These are phyloP conservation scores for Pseudogymnoascus sp. DNA, from an alignment of 2,329 filamentous ascomycete species.

Conservation along the genomic window DNA sequence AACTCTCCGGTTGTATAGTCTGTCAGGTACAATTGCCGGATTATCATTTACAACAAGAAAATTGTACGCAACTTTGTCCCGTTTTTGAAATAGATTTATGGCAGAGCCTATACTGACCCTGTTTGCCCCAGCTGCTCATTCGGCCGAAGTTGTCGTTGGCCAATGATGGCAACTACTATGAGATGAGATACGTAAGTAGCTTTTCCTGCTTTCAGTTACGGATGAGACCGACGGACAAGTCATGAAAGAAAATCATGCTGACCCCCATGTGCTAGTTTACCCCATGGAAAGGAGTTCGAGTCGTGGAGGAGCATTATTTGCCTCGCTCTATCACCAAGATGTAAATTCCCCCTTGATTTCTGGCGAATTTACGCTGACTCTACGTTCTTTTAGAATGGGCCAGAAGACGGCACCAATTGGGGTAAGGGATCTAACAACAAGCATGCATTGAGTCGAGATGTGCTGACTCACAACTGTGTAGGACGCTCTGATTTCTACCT, in stretches of 20 bases:
- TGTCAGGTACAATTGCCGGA: conserved; percentile 53
- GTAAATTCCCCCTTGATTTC: conserved; percentile 31
- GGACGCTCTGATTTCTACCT: conserved; percentile 36
- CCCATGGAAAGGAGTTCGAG: conserved; percentile 49
- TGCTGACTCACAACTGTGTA: not conserved
- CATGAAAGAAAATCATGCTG: not conserved
- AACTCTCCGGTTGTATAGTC: not conserved
- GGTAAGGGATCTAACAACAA: not conserved
- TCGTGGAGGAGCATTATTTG: conserved; percentile 58
- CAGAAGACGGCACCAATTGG: conserved; percentile 48
- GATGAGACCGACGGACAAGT: not conserved
- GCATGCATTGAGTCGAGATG: not conserved
- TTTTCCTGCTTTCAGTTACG: not conserved
- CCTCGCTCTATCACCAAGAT: conserved; percentile 48
- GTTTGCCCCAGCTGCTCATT: conserved; percentile 40
- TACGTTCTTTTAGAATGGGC: conserved; percentile 24
- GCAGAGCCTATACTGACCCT: not conserved
- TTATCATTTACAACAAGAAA: conserved; percentile 58
- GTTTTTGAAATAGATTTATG: not conserved
- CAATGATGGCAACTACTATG: conserved; percentile 61
- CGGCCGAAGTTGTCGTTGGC: conserved; percentile 65
- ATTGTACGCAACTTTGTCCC: conserved; percentile 39
- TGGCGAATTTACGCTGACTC: not conserved
- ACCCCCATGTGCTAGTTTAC: conserved; percentile 48
- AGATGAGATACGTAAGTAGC: conserved; percentile 31